phyloP scores from a whole-genome alignment of 139 green algal species.

The Chlorella sorokiniana region DNA sequence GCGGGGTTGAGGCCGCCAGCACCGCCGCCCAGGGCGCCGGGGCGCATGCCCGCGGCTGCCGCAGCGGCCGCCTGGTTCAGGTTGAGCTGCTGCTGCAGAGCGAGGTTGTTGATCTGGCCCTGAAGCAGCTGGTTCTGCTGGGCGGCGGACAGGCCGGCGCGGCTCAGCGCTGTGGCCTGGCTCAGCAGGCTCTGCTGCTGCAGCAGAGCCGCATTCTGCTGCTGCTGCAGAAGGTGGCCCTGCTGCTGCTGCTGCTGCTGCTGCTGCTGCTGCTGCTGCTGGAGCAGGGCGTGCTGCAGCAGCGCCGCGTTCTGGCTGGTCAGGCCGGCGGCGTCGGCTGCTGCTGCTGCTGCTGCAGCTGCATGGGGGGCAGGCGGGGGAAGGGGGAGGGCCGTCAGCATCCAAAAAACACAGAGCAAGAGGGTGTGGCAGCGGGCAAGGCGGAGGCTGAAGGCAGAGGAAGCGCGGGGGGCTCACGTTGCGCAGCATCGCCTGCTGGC shows the following conservation, averaged over 20 bases:
- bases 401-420: background rate
- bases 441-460: background rate
- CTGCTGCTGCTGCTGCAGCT: conserved; percentile 13
- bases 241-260: conserved; percentile 18
- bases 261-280: conserved; percentile 40
- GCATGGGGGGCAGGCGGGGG: background rate
- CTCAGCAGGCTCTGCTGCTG: conserved; percentile 29
- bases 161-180: conserved; percentile 11
- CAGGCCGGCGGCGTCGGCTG: conserved; percentile 19
- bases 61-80: background rate
- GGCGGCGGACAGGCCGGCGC: background rate
- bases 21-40: conserved; percentile 1
- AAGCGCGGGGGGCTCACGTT: background rate
- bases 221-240: background rate
- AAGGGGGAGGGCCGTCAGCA: background rate
- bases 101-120: conserved; percentile 30
- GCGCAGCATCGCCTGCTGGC: conserved; percentile 29
- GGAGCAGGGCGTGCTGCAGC: conserved; percentile 22
- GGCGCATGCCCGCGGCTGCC: conserved; percentile 8
- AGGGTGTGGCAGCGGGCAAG: background rate
- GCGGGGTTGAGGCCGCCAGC: conserved; percentile 30
- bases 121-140: conserved; percentile 43
- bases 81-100: conserved; percentile 34
- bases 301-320: background rate
- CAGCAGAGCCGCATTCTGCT: conserved; percentile 23